Evolutionary conservation across 257 asterid genomes (phyloP).

Genomic region (Solanum virginianum): DNA sequence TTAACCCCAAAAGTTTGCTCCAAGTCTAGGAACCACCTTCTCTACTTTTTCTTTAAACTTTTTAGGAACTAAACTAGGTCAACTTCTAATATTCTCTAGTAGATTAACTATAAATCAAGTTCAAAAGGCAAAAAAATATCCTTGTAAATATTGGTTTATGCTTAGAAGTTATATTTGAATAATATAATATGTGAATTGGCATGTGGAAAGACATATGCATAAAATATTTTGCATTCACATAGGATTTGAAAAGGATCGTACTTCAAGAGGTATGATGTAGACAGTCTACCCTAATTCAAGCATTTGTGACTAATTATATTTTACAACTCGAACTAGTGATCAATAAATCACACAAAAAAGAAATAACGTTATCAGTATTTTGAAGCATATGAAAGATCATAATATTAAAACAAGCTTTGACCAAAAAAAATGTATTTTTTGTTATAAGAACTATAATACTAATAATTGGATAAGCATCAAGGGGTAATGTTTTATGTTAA

Average conservation of each 20-base stretch:
- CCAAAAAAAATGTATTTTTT: no score
- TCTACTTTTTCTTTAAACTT: background rate
- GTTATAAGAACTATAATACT: no score
- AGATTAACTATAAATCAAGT: background rate
- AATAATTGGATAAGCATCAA: background rate
- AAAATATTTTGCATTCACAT: background rate
- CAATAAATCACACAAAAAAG: background rate
- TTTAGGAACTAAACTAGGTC: background rate
- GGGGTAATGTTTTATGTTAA: background rate
- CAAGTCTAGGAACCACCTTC: background rate
- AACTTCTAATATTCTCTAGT: background rate
- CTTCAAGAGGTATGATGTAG: background rate
- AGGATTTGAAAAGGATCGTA: fast-evolving
- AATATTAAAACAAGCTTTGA: background rate
- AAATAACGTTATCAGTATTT: no score
- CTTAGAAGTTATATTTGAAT: background rate
- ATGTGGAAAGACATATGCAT: background rate
- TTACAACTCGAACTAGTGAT: background rate
- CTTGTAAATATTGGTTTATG: background rate
- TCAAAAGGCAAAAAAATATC: background rate
- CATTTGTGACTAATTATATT: background rate
- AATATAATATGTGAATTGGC: background rate
- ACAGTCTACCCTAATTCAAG: background rate
- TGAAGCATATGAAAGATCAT: no score
- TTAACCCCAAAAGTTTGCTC: background rate